Evolutionary conservation across 257 asterid genomes (phyloP), one percentile per base, ranked within the genome.

Genomic region (Phtheirospermum japonicum): DNA sequence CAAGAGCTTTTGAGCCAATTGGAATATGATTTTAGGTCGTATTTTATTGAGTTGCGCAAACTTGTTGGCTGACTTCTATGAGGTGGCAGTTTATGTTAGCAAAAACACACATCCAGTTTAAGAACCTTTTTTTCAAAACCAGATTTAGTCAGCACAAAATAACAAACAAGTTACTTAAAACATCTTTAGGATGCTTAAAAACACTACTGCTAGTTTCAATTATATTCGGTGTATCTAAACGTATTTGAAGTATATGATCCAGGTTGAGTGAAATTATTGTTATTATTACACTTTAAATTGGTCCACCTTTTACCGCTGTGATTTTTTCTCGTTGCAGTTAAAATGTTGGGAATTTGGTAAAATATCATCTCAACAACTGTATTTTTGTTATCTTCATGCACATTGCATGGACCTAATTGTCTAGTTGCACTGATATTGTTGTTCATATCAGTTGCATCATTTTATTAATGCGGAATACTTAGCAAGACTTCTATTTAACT

Each of bases 391-490:
- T n/a, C n/a, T n/a, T n/a, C n/a, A n/a, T n/a, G n/a, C n/a, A n/a
- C n/a, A n/a, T n/a, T n/a, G n/a, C n/a, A n/a, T n/a, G n/a, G n/a
- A n/a, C n/a, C n/a, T n/a, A n/a, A n/a, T n/a, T n/a, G n/a, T n/a
- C n/a, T n/a, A n/a, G n/a, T 58, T 67, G 56, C 17, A 30, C 36
- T 61, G 52, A 36, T 39, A 51, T 36, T 54, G 34, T 68, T 26
- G 51, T 37, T 61, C 71, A 50, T 18, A 17, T 45, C 52, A 34
- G n/a, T 64, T 53, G 69, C 57, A 65, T 18, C 45, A 49, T 66
- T 55, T 11, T 20, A n/a, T n/a, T 13, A 18, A 42, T 64, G 13
- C 40, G 36, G 59, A 32, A 23, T 34, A 28, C 31, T 34, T 30
- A 20, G 30, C 53, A 59, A 45, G 65, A 48, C 10, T 67, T 71